Evolutionary conservation across 1,284 basidiomycete species (phyloP), one percentile per base, ranked within the genome.

Genomic region (Anthracocystis panici-leucophaei): DNA sequence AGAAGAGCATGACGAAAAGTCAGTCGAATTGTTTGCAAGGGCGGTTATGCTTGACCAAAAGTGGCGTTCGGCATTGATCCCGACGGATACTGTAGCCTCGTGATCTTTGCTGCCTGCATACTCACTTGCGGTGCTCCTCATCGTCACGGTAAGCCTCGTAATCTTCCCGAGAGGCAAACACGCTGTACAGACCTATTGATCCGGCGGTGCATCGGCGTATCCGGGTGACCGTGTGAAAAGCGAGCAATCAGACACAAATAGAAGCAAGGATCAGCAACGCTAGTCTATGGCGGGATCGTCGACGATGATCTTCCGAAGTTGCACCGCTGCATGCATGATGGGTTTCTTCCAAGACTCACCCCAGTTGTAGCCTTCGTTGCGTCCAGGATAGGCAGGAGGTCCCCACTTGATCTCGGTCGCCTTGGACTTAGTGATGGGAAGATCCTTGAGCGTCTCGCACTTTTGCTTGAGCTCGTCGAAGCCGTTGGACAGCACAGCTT

Each of bases 111-210:
- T 16, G 54, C 16, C 5, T 50, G 49, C 21, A 31, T 49, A 81
- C 80, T 59, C 58, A 82, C 80, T 80, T 75, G n/a, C 69, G 72
- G 68, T 82, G 80, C 45, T 80, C 80, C n/a, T 77, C 75, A 41
- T 82, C 80, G 29, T 79, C 80, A 40, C 75, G 71, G 61, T 82
- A 82, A 12, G 67, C 69, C 64, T 77, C 77, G 41, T 80, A 78
- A 48, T 75, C 75, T 40, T 76, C 74, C 12, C 66, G 62, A 27
- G 66, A 69, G 23, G 60, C 74, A 58, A 82, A 82, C 5, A 72
- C 65, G 11, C 68, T 64, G 72, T 82, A 82, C 16, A 82, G 73
- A 40, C 80, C 80, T 65, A 69, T 23, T 18, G 0, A 6, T 20
- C 42, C 25, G 41, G 38, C 33, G 25, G 18, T 40, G 29, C 31